Conservation (phyloP, 148 eudicot genomes). For the Rhododendron molle region DNA sequence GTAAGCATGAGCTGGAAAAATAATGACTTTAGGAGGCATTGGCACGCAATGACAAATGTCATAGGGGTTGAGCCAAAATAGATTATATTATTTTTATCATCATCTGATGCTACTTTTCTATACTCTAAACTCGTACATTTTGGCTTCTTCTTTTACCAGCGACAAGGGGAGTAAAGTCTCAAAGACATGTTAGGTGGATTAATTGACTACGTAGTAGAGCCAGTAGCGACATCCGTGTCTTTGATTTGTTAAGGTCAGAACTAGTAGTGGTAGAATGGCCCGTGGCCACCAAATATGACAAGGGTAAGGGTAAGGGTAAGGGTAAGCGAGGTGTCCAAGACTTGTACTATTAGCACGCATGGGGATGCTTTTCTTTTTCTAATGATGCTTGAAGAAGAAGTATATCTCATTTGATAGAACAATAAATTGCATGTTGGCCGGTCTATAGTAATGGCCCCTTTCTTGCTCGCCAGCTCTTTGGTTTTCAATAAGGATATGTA, state of each 20-base stretch:
- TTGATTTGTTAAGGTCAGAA: not conserved
- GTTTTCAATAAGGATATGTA: not conserved
- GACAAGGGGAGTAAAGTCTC: not conserved
- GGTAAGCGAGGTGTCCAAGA: not conserved
- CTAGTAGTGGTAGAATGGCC: not conserved
- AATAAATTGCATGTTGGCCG: not conserved
- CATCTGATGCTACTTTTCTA: not conserved
- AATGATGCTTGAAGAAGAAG: not conserved
- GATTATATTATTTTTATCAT: no score
- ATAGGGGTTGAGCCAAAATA: not conserved
- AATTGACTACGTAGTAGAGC: not conserved
- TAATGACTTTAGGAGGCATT: not conserved
- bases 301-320: not conserved
- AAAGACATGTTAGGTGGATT: not conserved
- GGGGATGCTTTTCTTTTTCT: not conserved
- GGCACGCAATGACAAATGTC: not conserved
- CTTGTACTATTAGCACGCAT: not conserved
- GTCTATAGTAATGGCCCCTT: not conserved
- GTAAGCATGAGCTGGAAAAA: not conserved
- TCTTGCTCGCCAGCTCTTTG: not conserved
- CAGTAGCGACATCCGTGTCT: not conserved
- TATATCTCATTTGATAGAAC: not conserved
- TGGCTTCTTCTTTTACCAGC: not conserved
- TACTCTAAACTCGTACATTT: not conserved
- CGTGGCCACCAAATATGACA: not conserved